Percentiles rank a stretch among this genome's conserved stretches.
phyloP scores from a whole-genome alignment of 2,329 filamentous ascomycete genomes.

The Colletotrichum sp. region DNA sequence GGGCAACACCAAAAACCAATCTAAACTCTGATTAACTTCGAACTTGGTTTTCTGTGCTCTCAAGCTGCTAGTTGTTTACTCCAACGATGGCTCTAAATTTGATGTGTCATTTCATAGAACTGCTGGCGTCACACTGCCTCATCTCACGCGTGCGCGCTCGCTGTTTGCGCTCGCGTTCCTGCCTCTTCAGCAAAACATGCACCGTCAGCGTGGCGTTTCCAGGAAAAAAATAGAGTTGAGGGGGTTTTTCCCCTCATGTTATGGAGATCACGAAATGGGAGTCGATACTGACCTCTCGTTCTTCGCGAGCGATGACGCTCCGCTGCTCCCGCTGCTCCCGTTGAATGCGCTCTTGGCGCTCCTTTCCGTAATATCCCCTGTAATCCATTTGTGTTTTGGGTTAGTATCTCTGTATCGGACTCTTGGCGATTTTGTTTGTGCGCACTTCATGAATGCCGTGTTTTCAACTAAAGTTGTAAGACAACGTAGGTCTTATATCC shows the following conservation, averaged over 20 bases:
- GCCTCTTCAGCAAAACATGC: not conserved
- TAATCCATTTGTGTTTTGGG: not conserved
- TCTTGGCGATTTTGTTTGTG: not conserved
- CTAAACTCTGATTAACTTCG: fast-evolving
- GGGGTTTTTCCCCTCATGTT: not conserved
- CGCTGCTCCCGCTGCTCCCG: not conserved
- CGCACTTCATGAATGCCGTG: not conserved
- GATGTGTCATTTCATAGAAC: not conserved
- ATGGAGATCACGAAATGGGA: not conserved
- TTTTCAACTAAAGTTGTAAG: fast-evolving
- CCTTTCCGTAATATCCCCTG: not conserved
- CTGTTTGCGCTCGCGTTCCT: not conserved
- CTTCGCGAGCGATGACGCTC: not conserved
- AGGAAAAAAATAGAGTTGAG: fast-evolving
- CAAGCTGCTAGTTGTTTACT: fast-evolving
- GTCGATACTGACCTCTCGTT: not conserved
- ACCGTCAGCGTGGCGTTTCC: not conserved
- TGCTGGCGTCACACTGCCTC: not conserved
- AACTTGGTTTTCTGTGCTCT: not conserved
- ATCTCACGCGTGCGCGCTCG: not conserved
- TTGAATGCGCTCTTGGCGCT: not conserved
- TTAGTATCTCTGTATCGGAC: not conserved
- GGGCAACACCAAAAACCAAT: not conserved
- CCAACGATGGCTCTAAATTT: not conserved
- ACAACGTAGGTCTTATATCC: not conserved